Percentiles rank a stretch among this genome's conserved stretches.
Conservation (phyloP, 1,139 yeast species). For the Kluyveromyces marxianus region DNA sequence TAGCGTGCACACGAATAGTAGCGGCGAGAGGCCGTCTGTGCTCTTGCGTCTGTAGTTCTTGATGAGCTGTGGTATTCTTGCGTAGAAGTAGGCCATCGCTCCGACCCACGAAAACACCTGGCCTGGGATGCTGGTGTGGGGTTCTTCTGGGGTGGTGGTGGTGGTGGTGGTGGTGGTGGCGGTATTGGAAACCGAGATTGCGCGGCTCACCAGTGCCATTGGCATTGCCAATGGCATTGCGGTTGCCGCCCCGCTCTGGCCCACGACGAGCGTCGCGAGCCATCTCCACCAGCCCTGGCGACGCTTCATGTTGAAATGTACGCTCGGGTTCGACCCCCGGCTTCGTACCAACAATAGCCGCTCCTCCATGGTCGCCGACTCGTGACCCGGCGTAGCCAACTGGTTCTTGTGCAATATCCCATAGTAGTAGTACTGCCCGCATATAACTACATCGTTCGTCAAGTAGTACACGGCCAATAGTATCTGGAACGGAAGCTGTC, state of each 20-base stretch:
- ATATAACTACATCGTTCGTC: constrained; percentile 60
- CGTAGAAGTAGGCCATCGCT: constrained; percentile 63
- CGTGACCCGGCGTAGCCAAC: constrained; percentile 32
- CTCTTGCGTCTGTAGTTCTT: constrained; percentile 71
- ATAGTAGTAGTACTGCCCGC: constrained; percentile 75
- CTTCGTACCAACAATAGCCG: constrained; percentile 6
- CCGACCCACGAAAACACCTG: constrained; percentile 71
- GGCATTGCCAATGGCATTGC: constrained; percentile 17
- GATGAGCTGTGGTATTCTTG: constrained; percentile 78
- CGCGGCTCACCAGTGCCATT: constrained; percentile 10
- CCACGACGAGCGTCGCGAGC: constrained; percentile 2
- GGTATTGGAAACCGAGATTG: constrained; percentile 12
- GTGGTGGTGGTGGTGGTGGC: constrained; percentile 4
- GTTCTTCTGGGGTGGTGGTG: background rate
- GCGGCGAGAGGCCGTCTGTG: constrained; percentile 76
- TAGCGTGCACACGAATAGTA: constrained; percentile 71
- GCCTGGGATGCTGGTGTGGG: constrained; percentile 34
- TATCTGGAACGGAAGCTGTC: constrained; percentile 70
- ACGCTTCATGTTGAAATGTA: background rate
- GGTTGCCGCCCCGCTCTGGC: constrained; percentile 6
- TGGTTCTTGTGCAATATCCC: constrained; percentile 34
- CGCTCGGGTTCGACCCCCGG: constrained; percentile 6
- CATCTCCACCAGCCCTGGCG: constrained; percentile 1
- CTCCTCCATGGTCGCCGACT: constrained; percentile 22
- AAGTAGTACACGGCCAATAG: constrained; percentile 69